Evolutionary conservation across 352 stramenopile genomes (phyloP), one percentile per base, ranked within the genome.

Genomic region (Phytophthora kernoviae): DNA sequence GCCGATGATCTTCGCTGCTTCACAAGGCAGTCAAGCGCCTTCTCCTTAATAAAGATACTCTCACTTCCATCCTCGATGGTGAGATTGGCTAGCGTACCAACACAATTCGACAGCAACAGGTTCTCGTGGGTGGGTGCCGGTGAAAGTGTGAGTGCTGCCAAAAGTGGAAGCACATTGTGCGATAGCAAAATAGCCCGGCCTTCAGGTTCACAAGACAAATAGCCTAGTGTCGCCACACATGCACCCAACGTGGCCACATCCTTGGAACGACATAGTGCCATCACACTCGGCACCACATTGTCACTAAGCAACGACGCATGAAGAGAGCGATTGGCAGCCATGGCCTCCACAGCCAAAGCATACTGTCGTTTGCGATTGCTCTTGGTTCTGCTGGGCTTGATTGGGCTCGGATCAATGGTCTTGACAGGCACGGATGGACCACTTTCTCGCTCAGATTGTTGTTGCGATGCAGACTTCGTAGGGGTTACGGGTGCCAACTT

Each of bases 61-160:
- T 92, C 83, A 32, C 72, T 77, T 12, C 75, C 72, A 43, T 92
- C 83, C 34, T 92, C 81, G 24, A 92, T 90, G 27, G 81, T 92
- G 15, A 90, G 49, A 37, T 92, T 92, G 2, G 80, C 77, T n/a
- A 90, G 62, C 17, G 69, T 84, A 17, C 62, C 66, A n/a, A 88
- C 40, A 17, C 70, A 80, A 40, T 86, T 84, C 40, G 70, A 62
- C 12, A 80, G 34, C n/a, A 80, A 15, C 2, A 68, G 20, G 24
- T 75, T 67, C 8, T 69, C 52, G 14, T 72, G 67, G 2, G 57
- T 60, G 24, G 46, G 62, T 14, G 58, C 67, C 9, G 77, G 60
- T 0, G 71, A 65, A 17, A 65, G 56, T 11, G 51, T 54, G 5
- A 87, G 52, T 5, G 56, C 66, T 8, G 75, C 64, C 14, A 90